These are phyloP conservation scores for Emericellopsis cladophorae DNA, from an alignment of 2,329 filamentous ascomycete genomes.

Conservation along the genomic window DNA sequence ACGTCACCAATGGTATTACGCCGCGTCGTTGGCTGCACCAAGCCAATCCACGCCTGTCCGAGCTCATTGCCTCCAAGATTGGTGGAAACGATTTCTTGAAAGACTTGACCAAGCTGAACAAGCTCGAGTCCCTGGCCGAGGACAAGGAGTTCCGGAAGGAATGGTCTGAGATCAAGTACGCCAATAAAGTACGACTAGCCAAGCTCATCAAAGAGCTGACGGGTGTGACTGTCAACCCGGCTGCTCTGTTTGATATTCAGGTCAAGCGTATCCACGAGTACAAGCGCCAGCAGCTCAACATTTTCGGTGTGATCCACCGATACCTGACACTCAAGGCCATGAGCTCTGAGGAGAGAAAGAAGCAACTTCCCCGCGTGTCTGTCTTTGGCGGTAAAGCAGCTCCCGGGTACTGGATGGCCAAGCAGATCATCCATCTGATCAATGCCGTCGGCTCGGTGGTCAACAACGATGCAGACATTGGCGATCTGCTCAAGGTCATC, in stretches of 20 bases:
- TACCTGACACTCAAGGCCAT: slow-evolving; percentile 84
- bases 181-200: slow-evolving; percentile 87
- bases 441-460: slow-evolving; percentile 84
- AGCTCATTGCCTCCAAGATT: slow-evolving; percentile 81
- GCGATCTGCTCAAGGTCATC: slow-evolving; percentile 90
- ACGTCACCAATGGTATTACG: slow-evolving; percentile 97
- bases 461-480: slow-evolving; percentile 85
- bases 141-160: slow-evolving; percentile 87
- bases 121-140: slow-evolving; percentile 71
- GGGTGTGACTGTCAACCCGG: slow-evolving; percentile 72
- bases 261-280: slow-evolving; percentile 99
- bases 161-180: slow-evolving; percentile 93
- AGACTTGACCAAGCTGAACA: slow-evolving; percentile 75
- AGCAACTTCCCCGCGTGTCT: slow-evolving; percentile 74
- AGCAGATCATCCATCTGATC: slow-evolving; percentile 94
- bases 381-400: slow-evolving; percentile 98
- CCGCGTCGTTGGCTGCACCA: slow-evolving; percentile 94
- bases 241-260: slow-evolving; percentile 87
- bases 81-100: slow-evolving; percentile 78
- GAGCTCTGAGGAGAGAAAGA: slow-evolving; percentile 73
- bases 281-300: slow-evolving; percentile 97
- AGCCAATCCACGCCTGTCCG: slow-evolving; percentile 84
- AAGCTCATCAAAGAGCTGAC: slow-evolving; percentile 79
- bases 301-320: slow-evolving; percentile 92
- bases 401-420: slow-evolving; percentile 99